These are phyloP conservation scores for Pterocarpus santalinus DNA, from an alignment of 306 rosid species.

Conservation along the genomic window DNA sequence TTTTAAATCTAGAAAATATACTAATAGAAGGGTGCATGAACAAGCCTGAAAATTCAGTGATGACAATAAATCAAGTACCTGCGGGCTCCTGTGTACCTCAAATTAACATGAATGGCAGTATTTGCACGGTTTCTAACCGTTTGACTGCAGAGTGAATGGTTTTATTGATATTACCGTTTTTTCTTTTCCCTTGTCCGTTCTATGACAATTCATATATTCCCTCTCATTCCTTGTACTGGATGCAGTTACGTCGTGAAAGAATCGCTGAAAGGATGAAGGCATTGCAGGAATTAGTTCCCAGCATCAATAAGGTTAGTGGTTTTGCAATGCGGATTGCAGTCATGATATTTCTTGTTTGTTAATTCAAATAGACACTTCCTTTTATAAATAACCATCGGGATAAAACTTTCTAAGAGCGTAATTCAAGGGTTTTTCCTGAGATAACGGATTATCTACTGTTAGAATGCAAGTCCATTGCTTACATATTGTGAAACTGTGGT, in stretches of 20 bases:
- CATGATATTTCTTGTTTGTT: not conserved
- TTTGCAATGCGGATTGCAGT: not conserved
- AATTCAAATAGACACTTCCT: not conserved
- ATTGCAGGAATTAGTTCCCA: conserved; percentile 95
- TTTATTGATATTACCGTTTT: not conserved
- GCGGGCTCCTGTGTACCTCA: too few species aligned
- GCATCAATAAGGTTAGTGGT: conserved; percentile 84
- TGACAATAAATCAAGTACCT: too few species aligned
- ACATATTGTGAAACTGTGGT: conserved; percentile 30
- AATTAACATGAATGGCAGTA: too few species aligned
- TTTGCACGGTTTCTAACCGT: too few species aligned
- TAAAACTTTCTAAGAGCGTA: not conserved
- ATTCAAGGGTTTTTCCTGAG: too few species aligned
- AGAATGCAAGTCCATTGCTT: conserved; percentile 7
- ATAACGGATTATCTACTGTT: not conserved
- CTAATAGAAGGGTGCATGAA: too few species aligned
- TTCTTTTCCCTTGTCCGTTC: not conserved
- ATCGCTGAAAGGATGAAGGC: conserved; percentile 99
- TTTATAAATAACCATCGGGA: not conserved
- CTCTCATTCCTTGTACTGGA: conserved; percentile 33
- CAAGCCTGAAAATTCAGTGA: too few species aligned
- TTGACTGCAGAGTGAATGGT: too few species aligned
- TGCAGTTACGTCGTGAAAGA: conserved; percentile 96
- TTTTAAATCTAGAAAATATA: too few species aligned
- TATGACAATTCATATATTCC: not conserved